A percentile compares a stretch with the other conserved stretches of the same genome.
These are phyloP conservation scores for Nephelium lappaceum DNA, from an alignment of 345 rosid species.

Conservation along the genomic window DNA sequence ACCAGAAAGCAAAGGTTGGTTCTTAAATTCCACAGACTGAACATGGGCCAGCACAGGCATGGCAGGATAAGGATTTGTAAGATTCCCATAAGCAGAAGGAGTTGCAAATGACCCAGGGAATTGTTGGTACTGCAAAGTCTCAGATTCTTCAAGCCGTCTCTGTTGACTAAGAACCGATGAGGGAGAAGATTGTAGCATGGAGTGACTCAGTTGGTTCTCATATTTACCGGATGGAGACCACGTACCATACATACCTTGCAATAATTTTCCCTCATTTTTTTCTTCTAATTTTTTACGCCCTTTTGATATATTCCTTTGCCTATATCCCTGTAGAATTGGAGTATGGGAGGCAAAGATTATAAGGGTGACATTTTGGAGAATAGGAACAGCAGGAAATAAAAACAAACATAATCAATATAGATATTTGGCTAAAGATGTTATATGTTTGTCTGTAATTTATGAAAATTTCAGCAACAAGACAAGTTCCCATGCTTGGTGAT, in stretches of 20 bases:
- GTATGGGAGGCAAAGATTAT: slow-evolving; percentile 6
- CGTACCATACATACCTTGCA: slow-evolving; percentile 44
- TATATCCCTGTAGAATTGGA: slow-evolving; percentile 45
- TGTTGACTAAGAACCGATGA: slow-evolving; percentile 48
- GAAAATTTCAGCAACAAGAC: neutral
- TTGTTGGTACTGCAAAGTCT: slow-evolving; percentile 52
- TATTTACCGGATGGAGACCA: slow-evolving; percentile 44
- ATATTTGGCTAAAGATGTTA: slow-evolving; percentile 1
- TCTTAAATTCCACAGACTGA: slow-evolving; percentile 51
- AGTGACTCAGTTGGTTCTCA: slow-evolving; percentile 44
- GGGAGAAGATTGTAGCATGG: slow-evolving; percentile 33
- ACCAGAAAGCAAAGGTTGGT: slow-evolving; percentile 51
- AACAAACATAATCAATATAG: neutral
- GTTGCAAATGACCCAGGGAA: slow-evolving; percentile 47
- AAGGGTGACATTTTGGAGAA: neutral
- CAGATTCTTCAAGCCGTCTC: slow-evolving; percentile 54
- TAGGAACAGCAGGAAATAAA: neutral
- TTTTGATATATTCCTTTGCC: slow-evolving; percentile 52
- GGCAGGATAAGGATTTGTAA: slow-evolving; percentile 54
- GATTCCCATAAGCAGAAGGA: slow-evolving; percentile 52
- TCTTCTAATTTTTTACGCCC: slow-evolving; percentile 44
- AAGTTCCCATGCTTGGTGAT: neutral
- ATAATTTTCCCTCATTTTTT: slow-evolving; percentile 37
- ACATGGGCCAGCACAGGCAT: slow-evolving; percentile 52
- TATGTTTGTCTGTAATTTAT: neutral